phyloP scores from a whole-genome alignment of 805 yeast genomes.

The Torulaspora franciscae region DNA sequence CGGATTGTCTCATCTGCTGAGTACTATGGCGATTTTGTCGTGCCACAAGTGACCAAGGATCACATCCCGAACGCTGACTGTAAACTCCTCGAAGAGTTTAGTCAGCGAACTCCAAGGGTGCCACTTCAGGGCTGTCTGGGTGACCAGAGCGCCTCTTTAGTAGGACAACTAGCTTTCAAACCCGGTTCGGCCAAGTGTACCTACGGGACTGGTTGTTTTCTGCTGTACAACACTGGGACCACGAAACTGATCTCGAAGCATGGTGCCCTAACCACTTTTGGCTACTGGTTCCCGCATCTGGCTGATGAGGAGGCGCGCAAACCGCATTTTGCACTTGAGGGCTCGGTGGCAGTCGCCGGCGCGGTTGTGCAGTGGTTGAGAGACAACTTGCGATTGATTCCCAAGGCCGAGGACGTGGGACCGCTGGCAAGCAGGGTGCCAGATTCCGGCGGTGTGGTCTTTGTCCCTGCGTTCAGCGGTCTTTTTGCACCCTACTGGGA shows the following conservation, averaged over 20 bases:
- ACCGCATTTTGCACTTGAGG: conserved; percentile 89
- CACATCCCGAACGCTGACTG: conserved; percentile 50
- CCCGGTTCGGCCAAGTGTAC: conserved; percentile 91
- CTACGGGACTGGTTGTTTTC: conserved; percentile 93
- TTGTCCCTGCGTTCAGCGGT: conserved; percentile 93
- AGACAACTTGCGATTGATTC: conserved; percentile 80
- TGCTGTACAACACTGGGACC: conserved; percentile 81
- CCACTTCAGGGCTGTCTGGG: conserved; percentile 91
- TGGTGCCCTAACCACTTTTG: conserved; percentile 86
- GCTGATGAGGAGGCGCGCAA: conserved; percentile 39
- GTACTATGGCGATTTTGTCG: conserved; percentile 63
- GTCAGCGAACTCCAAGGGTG: conserved; percentile 48
- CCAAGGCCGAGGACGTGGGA: conserved; percentile 80
- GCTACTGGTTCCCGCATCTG: conserved; percentile 78
- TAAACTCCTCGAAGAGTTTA: conserved; percentile 47
- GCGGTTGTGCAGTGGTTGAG: conserved; percentile 90
- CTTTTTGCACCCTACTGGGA: conserved; percentile 96
- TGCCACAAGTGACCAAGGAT: conserved; percentile 47
- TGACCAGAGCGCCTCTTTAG: conserved; percentile 89
- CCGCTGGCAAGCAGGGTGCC: conserved; percentile 80
- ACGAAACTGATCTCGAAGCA: conserved; percentile 63
- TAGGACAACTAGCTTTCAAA: conserved; percentile 83
- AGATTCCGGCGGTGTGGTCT: conserved; percentile 85
- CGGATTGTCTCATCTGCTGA: conserved; percentile 75
- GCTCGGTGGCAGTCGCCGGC: conserved; percentile 95